Evolutionary conservation across 306 rosid species (phyloP), one percentile per base, ranked within the genome.

Genomic region (Coriaria nepalensis): DNA sequence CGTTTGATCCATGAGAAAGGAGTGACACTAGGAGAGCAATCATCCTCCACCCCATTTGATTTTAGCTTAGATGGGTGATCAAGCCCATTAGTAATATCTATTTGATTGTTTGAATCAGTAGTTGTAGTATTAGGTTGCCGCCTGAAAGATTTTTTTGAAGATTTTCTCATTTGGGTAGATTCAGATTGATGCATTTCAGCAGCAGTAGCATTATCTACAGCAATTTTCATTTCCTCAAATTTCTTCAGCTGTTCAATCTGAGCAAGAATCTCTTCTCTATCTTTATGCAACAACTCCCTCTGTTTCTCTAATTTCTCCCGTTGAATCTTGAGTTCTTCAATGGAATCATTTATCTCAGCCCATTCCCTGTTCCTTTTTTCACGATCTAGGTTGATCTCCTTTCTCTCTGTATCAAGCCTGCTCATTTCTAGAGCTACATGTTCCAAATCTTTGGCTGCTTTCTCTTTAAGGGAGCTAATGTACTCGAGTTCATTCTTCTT

Each of bases 231-330:
- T 64, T 65, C 70, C 68, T 79, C 87, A 62, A 78, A 61, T 61
- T 82, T 87, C 49, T 75, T 77, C 53, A 92, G 69, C 37, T 72
- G 77, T 65, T 92, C 94, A 57, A 78, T 82, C 59, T 77, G 83
- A 57, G 72, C 61, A 65, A 56, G 61, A 69, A 85, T 92, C 66
- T 73, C 67, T 59, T 67, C 66, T 61, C 98, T 77, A 69, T 92
- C 98, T 15, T 70, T 73, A 60, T 78, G 98, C 87, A 92, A 69
- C 46, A 79, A 56, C 52, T 85, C 93, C 50, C 98, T 80, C 75
- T 92, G 98, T 37, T 79, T 70, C 52, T 75, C 81, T 54, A 92
- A 68, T 69, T 92, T 92, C 66, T 79, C 87, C 61, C 98, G 79
- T 55, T 85, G 98, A 59, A 80, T 62, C 73, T 48, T 82, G 12